Percentiles rank a stretch among this genome's conserved stretches.
phyloP scores from a whole-genome alignment of 768 basidiomycete species.

The Gloeopeniophorella convolvens region DNA sequence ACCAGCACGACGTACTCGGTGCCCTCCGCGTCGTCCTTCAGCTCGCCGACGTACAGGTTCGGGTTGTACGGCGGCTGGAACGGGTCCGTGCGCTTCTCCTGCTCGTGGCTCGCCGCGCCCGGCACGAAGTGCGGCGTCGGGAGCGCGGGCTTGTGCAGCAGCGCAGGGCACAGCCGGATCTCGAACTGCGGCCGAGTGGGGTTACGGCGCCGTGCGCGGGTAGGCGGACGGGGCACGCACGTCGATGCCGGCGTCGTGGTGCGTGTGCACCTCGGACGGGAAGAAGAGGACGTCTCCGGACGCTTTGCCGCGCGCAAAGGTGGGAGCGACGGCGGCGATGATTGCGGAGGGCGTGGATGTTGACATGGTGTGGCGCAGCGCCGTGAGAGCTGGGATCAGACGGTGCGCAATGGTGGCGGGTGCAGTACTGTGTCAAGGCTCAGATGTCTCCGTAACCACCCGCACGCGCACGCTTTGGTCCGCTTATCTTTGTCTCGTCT shows the following conservation, averaged over 20 bases:
- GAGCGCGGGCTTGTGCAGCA: constrained; percentile 68
- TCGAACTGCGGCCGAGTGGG: constrained; percentile 54
- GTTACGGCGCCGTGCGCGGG: neutral
- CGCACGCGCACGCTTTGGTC: too few relatives aligned
- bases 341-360: constrained; percentile 28
- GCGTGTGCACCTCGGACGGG: constrained; percentile 58
- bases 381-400: neutral
- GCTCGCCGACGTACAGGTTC: constrained; percentile 68
- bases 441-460: neutral
- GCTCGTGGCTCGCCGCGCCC: constrained; percentile 24
- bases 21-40: constrained; percentile 53
- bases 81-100: constrained; percentile 46
- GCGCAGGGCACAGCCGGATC: constrained; percentile 76
- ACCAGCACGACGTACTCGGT: constrained; percentile 68
- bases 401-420: constrained; percentile 3
- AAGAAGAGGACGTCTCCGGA: constrained; percentile 73
- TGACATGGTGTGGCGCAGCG: constrained; percentile 5
- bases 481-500: too few relatives aligned
- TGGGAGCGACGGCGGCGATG: constrained; percentile 45
- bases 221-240: constrained; percentile 32
- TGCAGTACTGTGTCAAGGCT: neutral
- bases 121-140: constrained; percentile 38
- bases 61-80: constrained; percentile 84
- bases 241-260: constrained; percentile 57
- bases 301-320: constrained; percentile 50